A percentile compares a stretch with the other conserved stretches of the same genome.
phyloP scores from a whole-genome alignment of 805 yeast genomes.

The Candida pseudoglaebosa region DNA sequence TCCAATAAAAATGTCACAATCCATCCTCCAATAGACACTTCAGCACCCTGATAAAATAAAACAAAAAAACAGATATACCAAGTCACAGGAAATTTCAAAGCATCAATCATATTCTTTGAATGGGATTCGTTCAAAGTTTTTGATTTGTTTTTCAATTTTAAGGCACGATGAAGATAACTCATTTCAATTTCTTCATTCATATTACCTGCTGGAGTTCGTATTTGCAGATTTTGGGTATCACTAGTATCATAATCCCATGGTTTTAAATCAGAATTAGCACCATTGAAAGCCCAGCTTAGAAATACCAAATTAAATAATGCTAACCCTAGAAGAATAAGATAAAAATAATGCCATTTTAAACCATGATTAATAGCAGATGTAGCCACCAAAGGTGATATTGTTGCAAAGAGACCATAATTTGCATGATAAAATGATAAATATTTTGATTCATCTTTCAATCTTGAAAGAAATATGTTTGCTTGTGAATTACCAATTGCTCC shows the following conservation, averaged over 20 bases:
- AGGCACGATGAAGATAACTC: slow-evolving; percentile 4
- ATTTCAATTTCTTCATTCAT: slow-evolving; percentile 5
- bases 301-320: slow-evolving; percentile 28
- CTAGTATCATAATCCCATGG: slow-evolving; percentile 26
- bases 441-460: slow-evolving; percentile 51
- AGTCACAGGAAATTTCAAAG: slow-evolving; percentile 38
- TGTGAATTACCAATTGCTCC: slow-evolving; percentile 48
- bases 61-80: slow-evolving; percentile 51
- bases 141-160: slow-evolving; percentile 2
- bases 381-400: slow-evolving; percentile 62
- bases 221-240: not conserved
- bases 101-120: slow-evolving; percentile 21
- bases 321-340: slow-evolving; percentile 44
- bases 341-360: slow-evolving; percentile 52
- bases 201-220: slow-evolving; percentile 1
- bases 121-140: not conserved
- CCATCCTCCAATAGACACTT: slow-evolving; percentile 71
- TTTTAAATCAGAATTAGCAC: slow-evolving; percentile 44
- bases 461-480: slow-evolving; percentile 47
- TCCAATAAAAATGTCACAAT: slow-evolving; percentile 57
- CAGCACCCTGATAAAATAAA: slow-evolving; percentile 65
- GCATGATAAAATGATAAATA: slow-evolving; percentile 65
- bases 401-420: slow-evolving; percentile 68
- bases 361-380: slow-evolving; percentile 50
- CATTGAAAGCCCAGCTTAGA: slow-evolving; percentile 42